phyloP scores from a whole-genome alignment of 352 stramenopile species.

The Pythium periplocum region DNA sequence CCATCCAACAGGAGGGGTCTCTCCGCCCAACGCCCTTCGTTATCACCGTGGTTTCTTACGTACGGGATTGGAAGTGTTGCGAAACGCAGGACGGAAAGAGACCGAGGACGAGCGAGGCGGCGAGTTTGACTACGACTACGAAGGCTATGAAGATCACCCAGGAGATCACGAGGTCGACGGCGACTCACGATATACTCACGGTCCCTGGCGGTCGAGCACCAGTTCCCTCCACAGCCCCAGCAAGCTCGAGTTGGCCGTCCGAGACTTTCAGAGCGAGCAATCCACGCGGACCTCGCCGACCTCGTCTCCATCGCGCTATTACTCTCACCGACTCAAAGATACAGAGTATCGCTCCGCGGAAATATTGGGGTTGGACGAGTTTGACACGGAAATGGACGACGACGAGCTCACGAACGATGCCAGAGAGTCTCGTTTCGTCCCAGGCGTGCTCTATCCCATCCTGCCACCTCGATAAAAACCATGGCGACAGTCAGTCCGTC shows the following conservation, averaged over 20 bases:
- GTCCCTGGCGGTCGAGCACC: not conserved
- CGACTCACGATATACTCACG: not conserved
- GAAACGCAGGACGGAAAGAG: conserved; percentile 1
- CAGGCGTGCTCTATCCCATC: conserved; percentile 58
- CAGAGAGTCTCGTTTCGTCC: conserved; percentile 36
- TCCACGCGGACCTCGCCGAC: not conserved
- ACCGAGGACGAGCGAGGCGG: not conserved
- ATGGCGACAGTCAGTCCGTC: too few relatives aligned
- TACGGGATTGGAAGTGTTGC: conserved; percentile 56
- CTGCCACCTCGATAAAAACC: conserved; percentile 25
- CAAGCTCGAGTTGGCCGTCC: conserved; percentile 29
- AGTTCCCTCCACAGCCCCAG: conserved; percentile 23
- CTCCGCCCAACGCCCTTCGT: conserved; percentile 3
- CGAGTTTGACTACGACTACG: conserved; percentile 16
- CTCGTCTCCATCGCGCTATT: conserved; percentile 12
- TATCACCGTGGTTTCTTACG: conserved; percentile 55
- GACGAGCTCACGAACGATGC: conserved; percentile 19
- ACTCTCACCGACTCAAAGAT: conserved; percentile 24
- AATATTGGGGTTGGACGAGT: conserved; percentile 2
- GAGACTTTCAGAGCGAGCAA: conserved; percentile 24
- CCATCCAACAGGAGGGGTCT: too few relatives aligned
- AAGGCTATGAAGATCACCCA: conserved; percentile 13
- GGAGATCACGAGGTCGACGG: conserved; percentile 6
- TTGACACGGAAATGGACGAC: conserved; percentile 5
- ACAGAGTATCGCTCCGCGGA: conserved; percentile 21